phyloP scores from a whole-genome alignment of 805 yeast genomes.

The Saccharomycopsis fodiens region DNA sequence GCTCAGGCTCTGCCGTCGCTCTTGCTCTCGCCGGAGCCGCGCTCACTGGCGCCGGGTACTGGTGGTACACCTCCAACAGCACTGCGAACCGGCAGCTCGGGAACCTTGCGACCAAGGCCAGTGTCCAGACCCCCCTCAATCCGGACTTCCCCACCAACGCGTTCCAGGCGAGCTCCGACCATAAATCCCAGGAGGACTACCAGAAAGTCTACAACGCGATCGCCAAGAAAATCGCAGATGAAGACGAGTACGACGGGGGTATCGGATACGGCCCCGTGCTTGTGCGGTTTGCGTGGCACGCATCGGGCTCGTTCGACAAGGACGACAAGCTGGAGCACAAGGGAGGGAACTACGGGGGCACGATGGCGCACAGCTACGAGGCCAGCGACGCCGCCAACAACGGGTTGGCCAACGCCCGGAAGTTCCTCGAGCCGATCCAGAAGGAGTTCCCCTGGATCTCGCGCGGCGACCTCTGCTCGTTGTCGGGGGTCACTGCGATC shows the following conservation, averaged over 20 bases:
- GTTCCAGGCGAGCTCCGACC: slow-evolving; percentile 2
- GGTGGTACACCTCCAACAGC: not conserved
- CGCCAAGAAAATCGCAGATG: slow-evolving; percentile 48
- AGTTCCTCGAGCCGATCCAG: slow-evolving; percentile 46
- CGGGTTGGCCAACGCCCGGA: slow-evolving; percentile 54
- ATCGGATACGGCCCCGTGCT: slow-evolving; percentile 71
- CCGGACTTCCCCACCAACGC: not conserved
- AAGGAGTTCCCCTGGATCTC: slow-evolving; percentile 61
- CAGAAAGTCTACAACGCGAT: slow-evolving; percentile 65
- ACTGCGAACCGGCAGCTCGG: not conserved
- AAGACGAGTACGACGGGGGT: slow-evolving; percentile 54
- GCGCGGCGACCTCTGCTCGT: slow-evolving; percentile 73
- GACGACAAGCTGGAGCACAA: slow-evolving; percentile 38
- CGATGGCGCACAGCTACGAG: slow-evolving; percentile 45
- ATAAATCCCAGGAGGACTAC: slow-evolving; percentile 39
- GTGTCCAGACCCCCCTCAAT: slow-evolving; percentile 1
- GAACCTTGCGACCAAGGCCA: slow-evolving; percentile 9
- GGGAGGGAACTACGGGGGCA: slow-evolving; percentile 70
- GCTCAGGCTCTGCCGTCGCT: not conserved
- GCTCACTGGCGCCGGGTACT: slow-evolving; percentile 1
- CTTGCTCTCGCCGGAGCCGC: slow-evolving; percentile 4
- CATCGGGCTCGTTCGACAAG: slow-evolving; percentile 72
- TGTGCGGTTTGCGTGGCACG: slow-evolving; percentile 81
- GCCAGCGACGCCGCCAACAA: slow-evolving; percentile 50
- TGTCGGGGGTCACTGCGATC: slow-evolving; percentile 71